Evolutionary conservation across 805 yeast genomes (phyloP), one percentile per base, ranked within the genome.

Genomic region (Cyberlindnera xishuangbannaensis): DNA sequence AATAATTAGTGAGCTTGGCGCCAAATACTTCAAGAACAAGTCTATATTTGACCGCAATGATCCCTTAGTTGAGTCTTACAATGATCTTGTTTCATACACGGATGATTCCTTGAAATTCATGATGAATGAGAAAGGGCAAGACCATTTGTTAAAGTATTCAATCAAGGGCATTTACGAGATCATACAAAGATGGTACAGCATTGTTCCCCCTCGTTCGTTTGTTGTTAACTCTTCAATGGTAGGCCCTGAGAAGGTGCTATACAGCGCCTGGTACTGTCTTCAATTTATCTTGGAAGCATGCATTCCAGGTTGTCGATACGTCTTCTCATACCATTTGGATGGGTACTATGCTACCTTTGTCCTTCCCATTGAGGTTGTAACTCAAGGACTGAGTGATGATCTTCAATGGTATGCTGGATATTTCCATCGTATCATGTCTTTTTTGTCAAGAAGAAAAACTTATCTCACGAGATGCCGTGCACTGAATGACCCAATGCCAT

Each of bases 401-500:
- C 26, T 45, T 7, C 27, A 18, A 5, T 27, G 32, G 23, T 45
- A 28, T 27, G 39, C 46, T 8, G 44, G 45, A 14, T 50, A 47
- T 30, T 27, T 25, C 0, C 44, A 49, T 35, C 48, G 56, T 10
- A 26, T 44, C 4, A 27, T 45, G 14, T 40, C 53, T 7, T 51
- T 38, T 25, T 17, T 51, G 6, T 16, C n/a, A 3, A 37, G 55
- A 32, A 36, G 56, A 28, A 38, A 31, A 7, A 38, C 32, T 2
- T 47, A 39, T 28, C 25, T 50, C 8, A 18, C 36, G 8, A 32
- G 51, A 28, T 44, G 43, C 16, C 34, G 46, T 1, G 33, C 47
- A 0, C 20, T 48, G 17, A 45, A 42, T 25, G 48, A 49, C 19
- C 48, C 51, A 10, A 28, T 50, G 4, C 48, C 56, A 9, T 19